Conservation (phyloP, 2,329 filamentous ascomycete genomes). For the Scopulariopsis brevicaulis region DNA sequence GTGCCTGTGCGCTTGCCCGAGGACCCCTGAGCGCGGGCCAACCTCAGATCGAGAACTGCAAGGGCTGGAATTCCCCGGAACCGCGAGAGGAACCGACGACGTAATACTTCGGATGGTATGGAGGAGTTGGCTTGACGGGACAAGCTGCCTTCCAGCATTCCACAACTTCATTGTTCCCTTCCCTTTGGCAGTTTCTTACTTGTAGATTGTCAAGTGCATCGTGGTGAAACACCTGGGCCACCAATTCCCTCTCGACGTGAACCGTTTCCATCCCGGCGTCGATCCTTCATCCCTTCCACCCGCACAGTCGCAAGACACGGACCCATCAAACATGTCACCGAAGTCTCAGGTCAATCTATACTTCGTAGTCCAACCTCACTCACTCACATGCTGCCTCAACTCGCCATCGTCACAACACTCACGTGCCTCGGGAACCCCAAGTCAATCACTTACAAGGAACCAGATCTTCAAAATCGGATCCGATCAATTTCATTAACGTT, state of each 20-base stretch:
- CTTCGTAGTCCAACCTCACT: background rate
- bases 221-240: too few species aligned
- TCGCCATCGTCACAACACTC: background rate
- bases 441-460: background rate
- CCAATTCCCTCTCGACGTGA: too few species aligned
- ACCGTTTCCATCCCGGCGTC: too few species aligned
- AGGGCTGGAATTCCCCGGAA: background rate
- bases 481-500: background rate
- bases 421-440: background rate
- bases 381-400: background rate
- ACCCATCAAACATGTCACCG: too few species aligned
- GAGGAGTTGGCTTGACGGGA: background rate
- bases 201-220: too few species aligned
- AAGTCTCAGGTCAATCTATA: too few species aligned
- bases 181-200: background rate
- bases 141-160: background rate
- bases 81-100: background rate
- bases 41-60: background rate
- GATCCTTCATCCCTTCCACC: too few species aligned
- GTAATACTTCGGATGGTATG: background rate
- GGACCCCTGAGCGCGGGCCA: background rate
- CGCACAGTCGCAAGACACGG: too few species aligned
- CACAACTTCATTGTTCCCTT: background rate
- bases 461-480: background rate
- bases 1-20: background rate